Percentiles rank a stretch among this genome's conserved stretches.
These are phyloP conservation scores for Xylona heveae DNA, from an alignment of 495 filamentous ascomycete genomes.

Conservation along the genomic window DNA sequence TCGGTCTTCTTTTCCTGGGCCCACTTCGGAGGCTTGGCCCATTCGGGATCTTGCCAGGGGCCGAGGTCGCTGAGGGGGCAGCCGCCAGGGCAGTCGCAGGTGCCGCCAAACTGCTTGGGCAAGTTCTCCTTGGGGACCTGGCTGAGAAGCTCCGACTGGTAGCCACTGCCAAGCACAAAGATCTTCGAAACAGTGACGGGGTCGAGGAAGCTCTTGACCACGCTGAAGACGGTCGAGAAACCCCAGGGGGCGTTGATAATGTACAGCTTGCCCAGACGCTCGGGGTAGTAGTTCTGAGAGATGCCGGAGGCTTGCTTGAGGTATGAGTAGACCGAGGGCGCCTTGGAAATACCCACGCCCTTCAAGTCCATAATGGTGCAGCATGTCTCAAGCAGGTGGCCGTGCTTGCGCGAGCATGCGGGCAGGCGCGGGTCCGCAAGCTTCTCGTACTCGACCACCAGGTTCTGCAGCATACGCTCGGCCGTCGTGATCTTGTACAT, in stretches of 20 bases:
- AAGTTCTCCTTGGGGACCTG: slow-evolving; percentile 87
- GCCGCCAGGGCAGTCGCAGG: slow-evolving; percentile 62
- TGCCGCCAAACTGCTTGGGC: slow-evolving; percentile 68
- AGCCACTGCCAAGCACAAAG: slow-evolving; percentile 61
- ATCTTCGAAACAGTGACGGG: slow-evolving; percentile 95
- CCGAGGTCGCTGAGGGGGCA: slow-evolving; percentile 77
- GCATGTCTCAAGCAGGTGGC: slow-evolving; percentile 82
- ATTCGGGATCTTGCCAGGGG: slow-evolving; percentile 74
- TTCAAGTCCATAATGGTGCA: slow-evolving; percentile 95
- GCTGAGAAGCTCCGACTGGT: slow-evolving; percentile 59
- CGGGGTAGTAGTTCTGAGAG: slow-evolving; percentile 93
- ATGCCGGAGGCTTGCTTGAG: slow-evolving; percentile 9
- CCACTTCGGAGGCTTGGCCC: slow-evolving; percentile 51
- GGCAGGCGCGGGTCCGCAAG: slow-evolving; percentile 80
- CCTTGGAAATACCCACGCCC: slow-evolving; percentile 67
- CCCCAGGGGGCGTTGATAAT: slow-evolving; percentile 96
- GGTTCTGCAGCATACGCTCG: slow-evolving; percentile 88
- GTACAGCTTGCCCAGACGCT: slow-evolving; percentile 75
- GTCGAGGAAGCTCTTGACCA: slow-evolving; percentile 83
- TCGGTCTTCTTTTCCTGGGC: slow-evolving; percentile 22
- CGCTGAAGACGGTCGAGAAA: slow-evolving; percentile 59
- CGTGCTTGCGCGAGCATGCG: slow-evolving; percentile 84
- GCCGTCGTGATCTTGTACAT: slow-evolving; percentile 87
- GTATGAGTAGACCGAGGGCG: slow-evolving; percentile 36
- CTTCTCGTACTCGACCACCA: slow-evolving; percentile 94